A percentile compares a stretch with the other conserved stretches of the same genome.
phyloP scores from a whole-genome alignment of 176 grass and related monocot species.

The Eragrostis nindensis region DNA sequence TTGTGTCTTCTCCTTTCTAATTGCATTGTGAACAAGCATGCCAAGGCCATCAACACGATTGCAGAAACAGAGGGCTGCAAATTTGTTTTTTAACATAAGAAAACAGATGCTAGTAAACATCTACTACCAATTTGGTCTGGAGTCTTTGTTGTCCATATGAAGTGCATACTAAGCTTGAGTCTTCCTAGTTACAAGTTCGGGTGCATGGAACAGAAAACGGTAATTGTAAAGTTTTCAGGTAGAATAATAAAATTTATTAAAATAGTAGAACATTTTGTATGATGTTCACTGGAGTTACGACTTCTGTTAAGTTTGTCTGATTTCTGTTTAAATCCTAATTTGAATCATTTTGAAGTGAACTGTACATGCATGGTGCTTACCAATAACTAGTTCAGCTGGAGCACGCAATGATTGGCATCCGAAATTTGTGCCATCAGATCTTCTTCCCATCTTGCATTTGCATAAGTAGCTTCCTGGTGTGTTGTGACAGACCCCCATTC shows the following conservation, averaged over 20 bases:
- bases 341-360: not conserved
- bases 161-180: not conserved
- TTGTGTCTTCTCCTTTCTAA: slow-evolving; percentile 34
- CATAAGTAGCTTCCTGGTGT: slow-evolving; percentile 35
- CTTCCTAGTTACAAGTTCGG: not conserved
- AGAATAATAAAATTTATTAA: not conserved
- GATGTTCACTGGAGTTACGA: not conserved
- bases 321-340: not conserved
- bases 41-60: slow-evolving; percentile 1
- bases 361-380: not conserved
- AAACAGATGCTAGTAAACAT: not conserved
- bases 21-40: slow-evolving; percentile 33
- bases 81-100: not conserved
- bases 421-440: slow-evolving; percentile 27
- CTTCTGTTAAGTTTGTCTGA: not conserved
- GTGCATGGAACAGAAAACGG: not conserved
- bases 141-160: not conserved
- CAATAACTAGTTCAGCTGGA: slow-evolving; percentile 14
- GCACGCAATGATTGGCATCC: slow-evolving; percentile 18
- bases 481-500: slow-evolving; percentile 32
- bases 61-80: slow-evolving; percentile 28
- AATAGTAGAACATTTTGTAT: not conserved
- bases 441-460: slow-evolving; percentile 42
- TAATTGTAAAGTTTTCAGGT: not conserved
- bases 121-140: not conserved